phyloP scores from a whole-genome alignment of 1,284 basidiomycete genomes.

The Moniliophthora roreri region DNA sequence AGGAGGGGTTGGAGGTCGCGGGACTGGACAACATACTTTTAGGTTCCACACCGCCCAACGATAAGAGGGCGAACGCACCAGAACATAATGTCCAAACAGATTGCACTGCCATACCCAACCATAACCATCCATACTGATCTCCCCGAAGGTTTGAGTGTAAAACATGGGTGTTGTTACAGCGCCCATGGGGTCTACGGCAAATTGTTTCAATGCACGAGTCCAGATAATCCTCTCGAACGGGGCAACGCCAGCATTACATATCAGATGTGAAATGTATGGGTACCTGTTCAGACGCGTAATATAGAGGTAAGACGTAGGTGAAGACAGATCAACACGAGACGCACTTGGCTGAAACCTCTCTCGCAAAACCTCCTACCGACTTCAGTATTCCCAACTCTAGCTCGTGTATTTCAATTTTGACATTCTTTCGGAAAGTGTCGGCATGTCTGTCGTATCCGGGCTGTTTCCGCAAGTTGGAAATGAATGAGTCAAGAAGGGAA shows the following conservation, averaged over 20 bases:
- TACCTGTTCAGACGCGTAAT: conserved; percentile 50
- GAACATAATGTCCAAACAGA: conserved; percentile 78
- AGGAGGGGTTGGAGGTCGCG: conserved; percentile 56
- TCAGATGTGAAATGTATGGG: conserved; percentile 79
- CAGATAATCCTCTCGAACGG: conserved; percentile 65
- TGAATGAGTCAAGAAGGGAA: conserved; percentile 52
- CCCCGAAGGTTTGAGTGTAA: conserved; percentile 63
- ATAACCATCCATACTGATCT: conserved; percentile 67
- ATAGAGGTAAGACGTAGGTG: conserved; percentile 5
- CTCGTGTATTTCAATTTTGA: conserved; percentile 61
- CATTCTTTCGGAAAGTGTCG: conserved; percentile 56
- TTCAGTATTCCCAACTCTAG: conserved; percentile 67
- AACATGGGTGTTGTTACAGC: conserved; percentile 60
- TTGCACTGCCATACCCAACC: conserved; percentile 89
- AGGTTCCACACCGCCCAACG: neutral
- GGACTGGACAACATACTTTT: conserved; percentile 41
- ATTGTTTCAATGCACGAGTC: conserved; percentile 47
- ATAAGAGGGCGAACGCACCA: conserved; percentile 51
- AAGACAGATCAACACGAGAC: conserved; percentile 23
- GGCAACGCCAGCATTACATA: conserved; percentile 81
- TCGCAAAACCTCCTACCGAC: conserved; percentile 67
- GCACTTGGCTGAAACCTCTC: conserved; percentile 55
- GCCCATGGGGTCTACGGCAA: conserved; percentile 45
- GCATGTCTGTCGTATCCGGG: conserved; percentile 48
- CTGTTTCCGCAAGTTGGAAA: conserved; percentile 33